Percentiles rank a stretch among this genome's conserved stretches.
Evolutionary conservation across 2,329 filamentous ascomycete species (phyloP).

Genomic region (Xylogone sp.): DNA sequence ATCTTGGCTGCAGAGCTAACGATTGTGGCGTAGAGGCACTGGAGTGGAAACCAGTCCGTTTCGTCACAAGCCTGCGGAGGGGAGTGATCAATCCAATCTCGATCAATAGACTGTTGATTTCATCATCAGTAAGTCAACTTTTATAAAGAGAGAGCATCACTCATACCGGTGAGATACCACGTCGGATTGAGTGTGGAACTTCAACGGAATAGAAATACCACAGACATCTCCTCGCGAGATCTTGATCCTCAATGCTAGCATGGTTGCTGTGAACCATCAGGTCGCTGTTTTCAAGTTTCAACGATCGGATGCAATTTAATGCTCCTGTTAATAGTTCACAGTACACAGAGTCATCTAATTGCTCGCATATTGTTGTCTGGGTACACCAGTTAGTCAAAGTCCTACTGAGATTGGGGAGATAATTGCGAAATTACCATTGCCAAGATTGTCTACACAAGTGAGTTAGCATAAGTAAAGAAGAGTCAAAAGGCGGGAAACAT

Average conservation of each 20-base stretch:
- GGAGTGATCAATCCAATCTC: conserved; percentile 5
- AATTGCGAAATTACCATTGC: conserved; percentile 3
- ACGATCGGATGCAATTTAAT: conserved; percentile 2
- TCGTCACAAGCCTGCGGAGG: conserved; percentile 1
- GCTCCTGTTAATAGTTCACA: conserved; percentile 2
- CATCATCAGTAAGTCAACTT: not conserved
- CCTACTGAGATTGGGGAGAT: not conserved
- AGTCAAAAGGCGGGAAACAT: not conserved
- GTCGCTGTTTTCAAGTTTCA: conserved; percentile 5
- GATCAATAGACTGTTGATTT: not conserved
- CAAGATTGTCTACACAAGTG: conserved; percentile 3
- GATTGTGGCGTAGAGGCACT: conserved; percentile 4
- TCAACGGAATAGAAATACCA: conserved; percentile 7
- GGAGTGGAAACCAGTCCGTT: conserved; percentile 5
- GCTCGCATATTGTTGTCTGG: conserved; percentile 5
- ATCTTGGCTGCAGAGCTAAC: conserved; percentile 3
- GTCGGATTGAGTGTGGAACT: conserved; percentile 3
- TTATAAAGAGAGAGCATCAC: not conserved
- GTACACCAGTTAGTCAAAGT: not conserved
- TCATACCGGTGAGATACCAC: conserved; percentile 4
- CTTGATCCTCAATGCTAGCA: conserved; percentile 2
- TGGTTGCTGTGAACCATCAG: not conserved
- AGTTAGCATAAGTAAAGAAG: not conserved
- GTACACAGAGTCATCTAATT: conserved; percentile 1
- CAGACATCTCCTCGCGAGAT: conserved; percentile 2